Conservation (phyloP, 139 green algal species). For the Klebsormidium nitens region DNA sequence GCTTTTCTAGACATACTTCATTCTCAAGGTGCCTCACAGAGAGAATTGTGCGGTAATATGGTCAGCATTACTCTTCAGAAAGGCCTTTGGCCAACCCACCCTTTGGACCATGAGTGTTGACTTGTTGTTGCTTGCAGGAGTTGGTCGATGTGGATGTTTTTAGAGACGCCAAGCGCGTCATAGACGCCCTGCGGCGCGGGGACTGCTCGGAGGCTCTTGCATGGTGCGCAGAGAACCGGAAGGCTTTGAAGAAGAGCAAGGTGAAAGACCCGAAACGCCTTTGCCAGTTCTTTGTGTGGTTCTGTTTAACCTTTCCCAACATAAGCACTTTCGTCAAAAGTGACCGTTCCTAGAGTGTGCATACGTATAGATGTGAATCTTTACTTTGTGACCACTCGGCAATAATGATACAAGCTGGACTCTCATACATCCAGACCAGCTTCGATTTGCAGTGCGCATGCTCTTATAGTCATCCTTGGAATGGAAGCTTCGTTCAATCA, state of each 20-base stretch:
- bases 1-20: too few relatives aligned
- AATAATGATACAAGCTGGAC: too few relatives aligned
- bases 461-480: too few relatives aligned
- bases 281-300: background rate
- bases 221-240: conserved; percentile 71
- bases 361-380: background rate
- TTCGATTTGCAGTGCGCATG: too few relatives aligned
- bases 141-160: conserved; percentile 80
- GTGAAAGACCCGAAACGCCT: background rate
- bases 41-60: too few relatives aligned
- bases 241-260: conserved; percentile 66
- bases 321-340: background rate
- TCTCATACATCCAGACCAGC: too few relatives aligned
- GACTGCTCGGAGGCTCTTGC: conserved; percentile 64
- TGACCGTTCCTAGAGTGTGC: background rate
- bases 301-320: background rate
- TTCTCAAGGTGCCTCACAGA: too few relatives aligned
- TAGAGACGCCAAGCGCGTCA: conserved; percentile 47
- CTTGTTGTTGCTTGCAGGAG: conserved; percentile 24
- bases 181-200: conserved; percentile 53
- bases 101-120: too few relatives aligned
- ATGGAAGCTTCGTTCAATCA: too few relatives aligned
- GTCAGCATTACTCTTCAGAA: too few relatives aligned
- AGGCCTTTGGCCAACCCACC: too few relatives aligned
- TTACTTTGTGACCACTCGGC: background rate